Evolutionary conservation across 2,329 filamentous ascomycete genomes (phyloP), one percentile per base, ranked within the genome.

Genomic region (Penicillium sp.): DNA sequence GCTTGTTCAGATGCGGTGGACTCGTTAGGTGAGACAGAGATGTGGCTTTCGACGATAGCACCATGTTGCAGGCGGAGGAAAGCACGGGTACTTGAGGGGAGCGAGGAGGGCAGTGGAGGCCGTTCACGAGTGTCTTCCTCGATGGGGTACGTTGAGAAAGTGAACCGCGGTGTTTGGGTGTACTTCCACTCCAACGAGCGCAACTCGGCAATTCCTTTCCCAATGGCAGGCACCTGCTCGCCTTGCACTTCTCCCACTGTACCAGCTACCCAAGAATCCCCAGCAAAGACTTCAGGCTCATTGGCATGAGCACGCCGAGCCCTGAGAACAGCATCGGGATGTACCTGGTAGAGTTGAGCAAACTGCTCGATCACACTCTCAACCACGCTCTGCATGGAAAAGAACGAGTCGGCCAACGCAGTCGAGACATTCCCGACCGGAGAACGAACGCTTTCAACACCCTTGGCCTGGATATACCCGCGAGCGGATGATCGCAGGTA

Each of bases 381-480:
- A 46, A 78, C 72, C 31, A 69, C 64, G 34, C 68, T 66, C 40
- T 77, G 69, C 38, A 72, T 70, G 49, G 77, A 75, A 32, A 81
- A 74, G 43, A 73, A 69, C 38, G 77, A 77, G 32, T 69, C 61
- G 15, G 66, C 60, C 33, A 76, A 69, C 13, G 65, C 71, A 1
- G 88, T 66, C 3, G 81, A 79, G 1, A 95, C 82, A 69, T 97
- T 98, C 7, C 80, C 77, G 10, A 97, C 84, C 0, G 83, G 81
- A 42, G 88, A 95, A 54, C 87, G 83, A 38, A 97, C 89, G 65
- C 91, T 97, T 60, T 93, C 88, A 1, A 96, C 90, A 0, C 93
- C 93, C 53, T 85, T 83, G 0, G 88, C 87, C 54, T 81, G 81
- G 62, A 97, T 84, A 63, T 81, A 90, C 0, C 77, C 76, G 58